These are phyloP conservation scores for Acacia concinna DNA, from an alignment of 331 rosid genomes.

Conservation along the genomic window DNA sequence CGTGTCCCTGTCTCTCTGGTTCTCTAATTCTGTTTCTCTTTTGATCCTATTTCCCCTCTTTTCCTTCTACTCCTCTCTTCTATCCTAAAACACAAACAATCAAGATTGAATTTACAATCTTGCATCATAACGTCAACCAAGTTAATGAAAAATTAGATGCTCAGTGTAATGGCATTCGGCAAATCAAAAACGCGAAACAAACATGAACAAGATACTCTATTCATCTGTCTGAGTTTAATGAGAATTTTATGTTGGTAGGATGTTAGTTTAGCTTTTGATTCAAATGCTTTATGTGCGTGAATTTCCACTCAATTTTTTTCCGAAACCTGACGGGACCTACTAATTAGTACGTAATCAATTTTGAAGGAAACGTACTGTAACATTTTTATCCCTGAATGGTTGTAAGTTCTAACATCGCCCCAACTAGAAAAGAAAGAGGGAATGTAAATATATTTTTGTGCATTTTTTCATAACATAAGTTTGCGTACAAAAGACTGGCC, in stretches of 20 bases:
- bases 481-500: background rate
- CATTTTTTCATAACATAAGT: background rate
- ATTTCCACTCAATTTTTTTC: background rate
- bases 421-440: background rate
- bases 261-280: too few species aligned
- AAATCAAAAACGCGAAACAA: background rate
- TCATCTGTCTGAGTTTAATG: too few species aligned
- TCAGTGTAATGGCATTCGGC: background rate
- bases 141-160: background rate
- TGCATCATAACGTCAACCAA: too few species aligned
- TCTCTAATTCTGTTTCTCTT: too few species aligned
- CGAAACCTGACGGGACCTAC: background rate
- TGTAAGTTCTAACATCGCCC: background rate
- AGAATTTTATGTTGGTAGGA: too few species aligned
- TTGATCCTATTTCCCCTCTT: too few species aligned
- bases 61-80: too few species aligned
- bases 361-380: background rate
- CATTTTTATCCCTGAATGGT: background rate
- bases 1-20: too few species aligned
- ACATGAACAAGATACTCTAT: too few species aligned
- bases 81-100: too few species aligned
- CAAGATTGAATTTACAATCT: too few species aligned
- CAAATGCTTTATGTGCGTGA: too few species aligned
- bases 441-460: background rate
- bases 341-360: background rate